phyloP scores from a whole-genome alignment of 2,329 filamentous ascomycete genomes.

The Penicillium hesseltinei region DNA sequence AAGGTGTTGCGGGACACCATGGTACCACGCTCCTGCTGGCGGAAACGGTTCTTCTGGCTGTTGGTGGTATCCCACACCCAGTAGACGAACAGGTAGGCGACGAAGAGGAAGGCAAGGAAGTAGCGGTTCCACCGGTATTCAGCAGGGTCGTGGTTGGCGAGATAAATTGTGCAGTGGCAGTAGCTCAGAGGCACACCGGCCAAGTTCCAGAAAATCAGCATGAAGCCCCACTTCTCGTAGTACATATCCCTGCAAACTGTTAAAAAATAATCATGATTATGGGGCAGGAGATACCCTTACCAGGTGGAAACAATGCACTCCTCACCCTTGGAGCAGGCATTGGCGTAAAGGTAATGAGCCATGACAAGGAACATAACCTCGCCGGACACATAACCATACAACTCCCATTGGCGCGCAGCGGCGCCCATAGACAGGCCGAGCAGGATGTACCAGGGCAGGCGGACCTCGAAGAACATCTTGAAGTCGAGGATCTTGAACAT shows the following conservation, averaged over 20 bases:
- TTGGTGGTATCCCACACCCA: slow-evolving; percentile 92
- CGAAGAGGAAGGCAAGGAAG: slow-evolving; percentile 63
- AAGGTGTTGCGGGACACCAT: slow-evolving; percentile 71
- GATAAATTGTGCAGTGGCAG: slow-evolving; percentile 88
- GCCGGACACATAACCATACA: slow-evolving; percentile 80
- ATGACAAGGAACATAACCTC: slow-evolving; percentile 81
- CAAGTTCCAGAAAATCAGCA: slow-evolving; percentile 97
- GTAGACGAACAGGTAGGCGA: slow-evolving; percentile 77
- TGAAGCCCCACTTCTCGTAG: slow-evolving; percentile 95
- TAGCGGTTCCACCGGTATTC: slow-evolving; percentile 74
- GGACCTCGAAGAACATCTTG: slow-evolving; percentile 95
- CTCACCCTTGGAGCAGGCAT: slow-evolving; percentile 88
- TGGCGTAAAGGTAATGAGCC: slow-evolving; percentile 89
- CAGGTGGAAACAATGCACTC: slow-evolving; percentile 87
- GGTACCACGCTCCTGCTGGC: slow-evolving; percentile 72
- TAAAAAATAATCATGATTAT: slow-evolving; percentile 2
- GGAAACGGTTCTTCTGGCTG: slow-evolving; percentile 91
- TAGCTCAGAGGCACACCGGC: slow-evolving; percentile 87
- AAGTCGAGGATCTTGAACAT: slow-evolving; percentile 83
- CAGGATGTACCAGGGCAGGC: slow-evolving; percentile 88
- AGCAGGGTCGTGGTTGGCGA: slow-evolving; percentile 77
- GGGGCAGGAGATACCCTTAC: slow-evolving; percentile 40
- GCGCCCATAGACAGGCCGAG: slow-evolving; percentile 74
- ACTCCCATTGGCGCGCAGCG: slow-evolving; percentile 78
- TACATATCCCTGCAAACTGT: slow-evolving; percentile 72